These are phyloP conservation scores for Hemileccinum impolitum DNA, from an alignment of 768 basidiomycete genomes.

Conservation along the genomic window DNA sequence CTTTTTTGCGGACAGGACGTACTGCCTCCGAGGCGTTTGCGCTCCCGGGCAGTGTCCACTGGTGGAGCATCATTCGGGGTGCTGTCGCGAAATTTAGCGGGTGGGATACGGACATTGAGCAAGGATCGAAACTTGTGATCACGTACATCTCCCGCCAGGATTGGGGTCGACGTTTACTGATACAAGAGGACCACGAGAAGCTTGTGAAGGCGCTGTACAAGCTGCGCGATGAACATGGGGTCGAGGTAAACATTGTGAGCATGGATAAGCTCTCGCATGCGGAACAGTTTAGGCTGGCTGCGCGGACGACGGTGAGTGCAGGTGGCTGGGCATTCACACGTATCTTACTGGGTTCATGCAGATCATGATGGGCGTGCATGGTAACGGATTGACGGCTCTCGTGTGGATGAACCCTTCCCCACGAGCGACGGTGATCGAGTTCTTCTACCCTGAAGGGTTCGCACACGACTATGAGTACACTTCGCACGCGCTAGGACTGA, in stretches of 20 bases:
- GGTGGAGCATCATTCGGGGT: slow-evolving; percentile 81
- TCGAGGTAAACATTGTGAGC: slow-evolving; percentile 84
- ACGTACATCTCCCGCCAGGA: slow-evolving; percentile 89
- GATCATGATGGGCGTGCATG: slow-evolving; percentile 95
- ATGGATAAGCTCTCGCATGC: slow-evolving; percentile 78
- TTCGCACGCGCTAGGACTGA: slow-evolving; percentile 77
- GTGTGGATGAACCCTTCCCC: slow-evolving; percentile 90
- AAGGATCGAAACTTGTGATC: slow-evolving; percentile 72
- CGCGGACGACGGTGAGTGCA: slow-evolving; percentile 73
- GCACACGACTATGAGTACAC: slow-evolving; percentile 85
- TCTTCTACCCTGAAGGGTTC: slow-evolving; percentile 83
- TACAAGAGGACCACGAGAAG: slow-evolving; percentile 69
- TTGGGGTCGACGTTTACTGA: slow-evolving; percentile 85
- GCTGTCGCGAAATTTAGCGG: slow-evolving; percentile 74
- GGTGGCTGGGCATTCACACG: too few species aligned
- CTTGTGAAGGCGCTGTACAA: slow-evolving; percentile 73
- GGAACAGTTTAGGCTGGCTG: slow-evolving; percentile 80
- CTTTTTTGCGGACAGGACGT: slow-evolving; percentile 68
- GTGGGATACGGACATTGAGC: slow-evolving; percentile 40
- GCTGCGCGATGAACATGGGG: slow-evolving; percentile 67
- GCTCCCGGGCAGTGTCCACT: slow-evolving; percentile 70
- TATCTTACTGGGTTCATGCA: slow-evolving; percentile 25
- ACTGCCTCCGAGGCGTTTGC: slow-evolving; percentile 73
- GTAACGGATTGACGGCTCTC: slow-evolving; percentile 84
- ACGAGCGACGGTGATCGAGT: slow-evolving; percentile 86